These are phyloP conservation scores for Lodderomyces theae DNA, from an alignment of 1,139 yeast genomes.

Conservation along the genomic window DNA sequence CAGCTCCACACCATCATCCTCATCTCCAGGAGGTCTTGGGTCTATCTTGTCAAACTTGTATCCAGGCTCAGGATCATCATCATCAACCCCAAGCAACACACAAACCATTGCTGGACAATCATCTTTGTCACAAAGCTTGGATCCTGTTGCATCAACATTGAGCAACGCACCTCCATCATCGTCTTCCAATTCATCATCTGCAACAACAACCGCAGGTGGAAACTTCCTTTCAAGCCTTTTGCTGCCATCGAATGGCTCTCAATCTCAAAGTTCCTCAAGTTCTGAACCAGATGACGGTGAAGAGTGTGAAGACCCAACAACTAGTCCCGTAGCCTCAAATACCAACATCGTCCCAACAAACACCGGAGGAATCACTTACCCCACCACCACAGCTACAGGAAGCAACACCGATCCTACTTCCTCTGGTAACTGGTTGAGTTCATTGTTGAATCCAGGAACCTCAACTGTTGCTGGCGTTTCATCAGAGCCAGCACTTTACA, in stretches of 20 bases:
- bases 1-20: slow-evolving; percentile 6
- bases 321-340: slow-evolving; percentile 10
- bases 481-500: neutral
- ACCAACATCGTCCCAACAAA: slow-evolving; percentile 9
- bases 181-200: neutral
- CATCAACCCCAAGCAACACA: slow-evolving; percentile 3
- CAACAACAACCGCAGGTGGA: slow-evolving; percentile 5
- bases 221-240: slow-evolving; percentile 1
- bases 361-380: slow-evolving; percentile 9
- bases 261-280: slow-evolving; percentile 3
- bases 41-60: slow-evolving; percentile 1
- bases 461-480: slow-evolving; percentile 2
- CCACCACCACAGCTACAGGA: neutral
- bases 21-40: slow-evolving; percentile 1
- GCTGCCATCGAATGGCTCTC: slow-evolving; percentile 3
- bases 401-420: slow-evolving; percentile 5
- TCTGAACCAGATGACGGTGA: slow-evolving; percentile 9
- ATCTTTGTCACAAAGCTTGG: slow-evolving; percentile 3
- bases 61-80: slow-evolving; percentile 3
- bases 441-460: slow-evolving; percentile 3
- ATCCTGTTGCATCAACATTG: slow-evolving; percentile 5
- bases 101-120: slow-evolving; percentile 1
- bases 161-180: slow-evolving; percentile 2
- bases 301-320: slow-evolving; percentile 12
- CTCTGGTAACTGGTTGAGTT: slow-evolving; percentile 2